A percentile compares a stretch with the other conserved stretches of the same genome.
Evolutionary conservation across 2,329 filamentous ascomycete species (phyloP).

Genomic region (Neurospora crassa): DNA sequence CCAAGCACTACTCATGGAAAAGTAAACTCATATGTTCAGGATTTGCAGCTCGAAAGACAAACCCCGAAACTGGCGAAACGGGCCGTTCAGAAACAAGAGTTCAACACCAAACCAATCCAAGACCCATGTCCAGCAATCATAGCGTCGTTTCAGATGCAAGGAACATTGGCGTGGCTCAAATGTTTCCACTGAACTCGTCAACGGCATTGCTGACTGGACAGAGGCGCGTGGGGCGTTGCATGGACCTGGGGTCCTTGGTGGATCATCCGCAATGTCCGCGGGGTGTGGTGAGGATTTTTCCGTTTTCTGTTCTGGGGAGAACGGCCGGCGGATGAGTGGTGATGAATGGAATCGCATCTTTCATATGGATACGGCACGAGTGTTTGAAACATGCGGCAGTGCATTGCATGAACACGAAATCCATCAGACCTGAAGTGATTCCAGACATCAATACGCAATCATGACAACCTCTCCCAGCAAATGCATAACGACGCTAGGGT

Average conservation of each 20-base stretch:
- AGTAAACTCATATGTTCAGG: background rate
- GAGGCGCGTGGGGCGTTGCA: background rate
- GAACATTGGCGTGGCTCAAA: constrained; percentile 8
- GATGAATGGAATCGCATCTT: background rate
- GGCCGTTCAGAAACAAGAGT: constrained; percentile 2
- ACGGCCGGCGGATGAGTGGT: background rate
- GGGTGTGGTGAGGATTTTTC: background rate
- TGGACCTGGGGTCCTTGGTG: background rate
- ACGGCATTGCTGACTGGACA: constrained; percentile 5
- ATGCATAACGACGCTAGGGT: background rate
- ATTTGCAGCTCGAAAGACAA: background rate
- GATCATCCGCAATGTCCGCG: background rate
- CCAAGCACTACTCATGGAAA: background rate
- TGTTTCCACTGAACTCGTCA: background rate
- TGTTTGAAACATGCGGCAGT: background rate
- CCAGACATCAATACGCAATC: background rate
- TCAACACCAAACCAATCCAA: constrained; percentile 11
- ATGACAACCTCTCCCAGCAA: background rate
- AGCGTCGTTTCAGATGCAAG: constrained; percentile 19
- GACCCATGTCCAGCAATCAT: constrained; percentile 3
- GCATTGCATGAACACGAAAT: background rate
- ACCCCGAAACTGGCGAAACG: background rate
- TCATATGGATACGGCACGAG: background rate
- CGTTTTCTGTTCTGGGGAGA: background rate
- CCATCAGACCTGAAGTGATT: background rate